These are phyloP conservation scores for Phlebopus sp. DNA, from an alignment of 1,284 basidiomycete species.

Conservation along the genomic window DNA sequence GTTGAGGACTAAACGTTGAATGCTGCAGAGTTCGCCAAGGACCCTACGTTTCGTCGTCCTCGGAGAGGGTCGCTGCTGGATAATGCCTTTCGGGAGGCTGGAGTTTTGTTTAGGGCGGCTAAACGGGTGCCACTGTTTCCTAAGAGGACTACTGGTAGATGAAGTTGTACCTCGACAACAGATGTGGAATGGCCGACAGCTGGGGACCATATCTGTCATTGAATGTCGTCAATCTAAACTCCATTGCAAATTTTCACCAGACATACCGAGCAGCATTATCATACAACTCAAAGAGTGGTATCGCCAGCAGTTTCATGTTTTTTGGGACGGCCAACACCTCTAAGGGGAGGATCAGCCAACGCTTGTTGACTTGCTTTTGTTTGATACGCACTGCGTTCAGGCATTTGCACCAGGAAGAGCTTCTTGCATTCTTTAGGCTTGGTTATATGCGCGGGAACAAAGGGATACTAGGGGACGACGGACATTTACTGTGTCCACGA, in stretches of 20 bases:
- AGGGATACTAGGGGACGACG: slow-evolving; percentile 74
- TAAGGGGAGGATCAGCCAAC: slow-evolving; percentile 31
- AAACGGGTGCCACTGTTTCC: not conserved
- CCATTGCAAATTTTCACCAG: not conserved
- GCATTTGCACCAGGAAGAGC: slow-evolving; percentile 93
- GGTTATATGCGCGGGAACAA: slow-evolving; percentile 93
- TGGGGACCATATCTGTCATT: slow-evolving; percentile 57
- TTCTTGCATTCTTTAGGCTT: slow-evolving; percentile 99
- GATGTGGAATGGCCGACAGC: slow-evolving; percentile 90
- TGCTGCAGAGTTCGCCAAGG: no score
- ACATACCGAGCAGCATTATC: slow-evolving; percentile 88
- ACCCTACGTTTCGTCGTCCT: no score
- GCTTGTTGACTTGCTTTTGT: not conserved
- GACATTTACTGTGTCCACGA: slow-evolving; percentile 1
- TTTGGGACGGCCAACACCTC: slow-evolving; percentile 95
- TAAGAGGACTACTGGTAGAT: slow-evolving; percentile 57
- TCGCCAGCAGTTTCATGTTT: slow-evolving; percentile 97
- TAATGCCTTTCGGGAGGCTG: no score
- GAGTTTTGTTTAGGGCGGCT: not conserved
- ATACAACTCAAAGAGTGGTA: slow-evolving; percentile 95
- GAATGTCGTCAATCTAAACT: not conserved
- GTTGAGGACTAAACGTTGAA: no score
- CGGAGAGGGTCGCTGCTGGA: no score
- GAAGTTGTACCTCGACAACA: slow-evolving; percentile 85
- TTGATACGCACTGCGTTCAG: slow-evolving; percentile 76